Evolutionary conservation across 345 rosid genomes (phyloP).

Genomic region (Hibiscus trionum): DNA sequence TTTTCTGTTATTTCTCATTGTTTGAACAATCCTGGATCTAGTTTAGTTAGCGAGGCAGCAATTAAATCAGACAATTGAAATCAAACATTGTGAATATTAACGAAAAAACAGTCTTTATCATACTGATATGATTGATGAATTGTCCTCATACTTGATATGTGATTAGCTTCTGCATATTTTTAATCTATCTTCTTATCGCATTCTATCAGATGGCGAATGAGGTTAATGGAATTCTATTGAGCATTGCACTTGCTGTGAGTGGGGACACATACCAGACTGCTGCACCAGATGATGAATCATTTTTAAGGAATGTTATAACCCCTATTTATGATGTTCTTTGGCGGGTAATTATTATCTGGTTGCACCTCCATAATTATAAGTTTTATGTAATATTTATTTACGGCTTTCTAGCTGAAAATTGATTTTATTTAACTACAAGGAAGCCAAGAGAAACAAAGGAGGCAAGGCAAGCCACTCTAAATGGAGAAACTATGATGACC

Average conservation of each 20-base stretch:
- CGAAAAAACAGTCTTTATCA: background rate
- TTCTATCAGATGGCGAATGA: constrained; percentile 68
- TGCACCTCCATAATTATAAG: background rate
- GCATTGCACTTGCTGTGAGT: constrained; percentile 44
- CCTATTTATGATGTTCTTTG: constrained; percentile 68
- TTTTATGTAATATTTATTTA: background rate
- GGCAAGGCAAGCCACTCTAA: constrained; percentile 91
- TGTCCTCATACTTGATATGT: background rate
- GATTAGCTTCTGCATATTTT: background rate
- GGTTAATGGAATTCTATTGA: constrained; percentile 44
- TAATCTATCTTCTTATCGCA: constrained; percentile 24
- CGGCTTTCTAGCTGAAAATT: constrained; percentile 8
- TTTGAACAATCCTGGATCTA: background rate
- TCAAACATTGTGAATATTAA: background rate
- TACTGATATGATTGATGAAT: background rate
- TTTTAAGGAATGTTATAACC: constrained; percentile 65
- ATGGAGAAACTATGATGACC: constrained; percentile 98
- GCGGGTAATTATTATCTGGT: constrained; percentile 40
- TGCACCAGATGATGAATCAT: constrained; percentile 65
- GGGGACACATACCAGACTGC: constrained; percentile 40
- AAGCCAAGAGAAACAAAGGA: constrained; percentile 64
- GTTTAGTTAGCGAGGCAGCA: background rate
- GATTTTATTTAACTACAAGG: constrained; percentile 41
- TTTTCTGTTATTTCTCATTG: background rate
- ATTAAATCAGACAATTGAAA: background rate